Evolutionary conservation across 2,329 filamentous ascomycete genomes (phyloP), one percentile per base, ranked within the genome.

Genomic region (Claviceps lovelessii): DNA sequence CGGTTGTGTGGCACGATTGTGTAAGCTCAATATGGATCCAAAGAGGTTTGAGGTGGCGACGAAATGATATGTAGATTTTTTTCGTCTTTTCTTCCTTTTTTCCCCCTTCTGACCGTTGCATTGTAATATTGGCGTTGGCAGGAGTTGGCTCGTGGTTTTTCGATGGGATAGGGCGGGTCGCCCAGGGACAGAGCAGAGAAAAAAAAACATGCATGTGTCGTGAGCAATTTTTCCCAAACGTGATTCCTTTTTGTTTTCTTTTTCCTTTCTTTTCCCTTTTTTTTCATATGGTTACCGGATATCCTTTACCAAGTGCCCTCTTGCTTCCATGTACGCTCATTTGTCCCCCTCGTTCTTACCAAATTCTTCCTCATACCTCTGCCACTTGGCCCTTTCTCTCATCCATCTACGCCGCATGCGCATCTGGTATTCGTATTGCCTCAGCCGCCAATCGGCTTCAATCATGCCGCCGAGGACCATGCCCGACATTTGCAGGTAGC

Each of bases 21-120:
- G 89, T 73, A 95, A 86, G 75, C 84, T 97, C 68, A 96, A 96
- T 70, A 97, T 98, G 91, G 88, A 95, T 65, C 86, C 89, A 3
- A 84, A 86, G 67, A 78, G 86, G 58, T 96, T 96, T 66, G 75
- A 76, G 61, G 59, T 64, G 44, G 55, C 68, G 19, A 64, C 65
- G 49, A 71, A 68, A 62, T 72, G 51, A 62, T 66, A 51, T 49
- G 57, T 44, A 41, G 37, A 44, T 33, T 23, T 9, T 48, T 37
- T 29, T 31, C n/a, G 35, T n/a, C 11, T 49, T 19, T 35, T 13
- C 5, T 49, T 49, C 15, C 17, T n/a, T 35, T 33, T 49, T 3
- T 3, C 23, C 23, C 23, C 23, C 31, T 11, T 39, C 5, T 7
- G 1, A 41, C 5, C 37, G 15, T n/a, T 49, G 46, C 53, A 57